A percentile compares a stretch with the other conserved stretches of the same genome.
These are phyloP conservation scores for Lodderomyces oxycetoniae DNA, from an alignment of 1,139 yeast genomes.

Conservation along the genomic window DNA sequence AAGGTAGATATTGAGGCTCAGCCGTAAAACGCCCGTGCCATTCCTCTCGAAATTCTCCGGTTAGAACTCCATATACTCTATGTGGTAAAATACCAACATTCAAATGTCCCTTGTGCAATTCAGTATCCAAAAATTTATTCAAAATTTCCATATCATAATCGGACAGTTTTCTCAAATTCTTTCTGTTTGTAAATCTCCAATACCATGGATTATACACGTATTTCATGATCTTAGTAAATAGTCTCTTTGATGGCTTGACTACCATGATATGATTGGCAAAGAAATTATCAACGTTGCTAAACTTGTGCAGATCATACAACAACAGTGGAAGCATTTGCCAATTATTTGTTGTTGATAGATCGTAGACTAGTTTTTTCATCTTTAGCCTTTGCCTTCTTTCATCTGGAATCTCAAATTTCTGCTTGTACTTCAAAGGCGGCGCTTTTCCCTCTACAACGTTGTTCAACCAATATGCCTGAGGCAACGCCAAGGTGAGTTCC, in stretches of 20 bases:
- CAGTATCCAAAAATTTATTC: constrained; percentile 31
- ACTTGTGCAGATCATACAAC: constrained; percentile 27
- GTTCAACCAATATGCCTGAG: constrained; percentile 38
- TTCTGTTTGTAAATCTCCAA: constrained; percentile 25
- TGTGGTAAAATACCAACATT: constrained; percentile 42
- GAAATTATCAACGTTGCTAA: constrained; percentile 26
- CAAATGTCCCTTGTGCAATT: constrained; percentile 19
- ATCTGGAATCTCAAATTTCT: constrained; percentile 17
- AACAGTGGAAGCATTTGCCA: constrained; percentile 19
- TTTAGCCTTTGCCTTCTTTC: constrained; percentile 11
- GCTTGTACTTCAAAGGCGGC: constrained; percentile 15
- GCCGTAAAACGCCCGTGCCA: constrained; percentile 23
- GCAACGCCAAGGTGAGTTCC: constrained; percentile 28
- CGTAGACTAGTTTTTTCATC: constrained; percentile 14
- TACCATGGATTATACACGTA: constrained; percentile 29
- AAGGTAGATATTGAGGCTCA: constrained; percentile 34
- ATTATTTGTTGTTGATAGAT: constrained; percentile 9
- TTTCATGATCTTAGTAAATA: constrained; percentile 27
- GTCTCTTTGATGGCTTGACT: constrained; percentile 31
- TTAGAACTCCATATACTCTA: constrained; percentile 40
- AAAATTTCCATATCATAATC: constrained; percentile 52
- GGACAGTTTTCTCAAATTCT: constrained; percentile 17
- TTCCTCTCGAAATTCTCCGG: constrained; percentile 44
- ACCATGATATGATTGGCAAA: constrained; percentile 46
- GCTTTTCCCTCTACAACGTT: constrained; percentile 15